phyloP scores from a whole-genome alignment of 257 asterid genomes.

The Nemophila menziesii region DNA sequence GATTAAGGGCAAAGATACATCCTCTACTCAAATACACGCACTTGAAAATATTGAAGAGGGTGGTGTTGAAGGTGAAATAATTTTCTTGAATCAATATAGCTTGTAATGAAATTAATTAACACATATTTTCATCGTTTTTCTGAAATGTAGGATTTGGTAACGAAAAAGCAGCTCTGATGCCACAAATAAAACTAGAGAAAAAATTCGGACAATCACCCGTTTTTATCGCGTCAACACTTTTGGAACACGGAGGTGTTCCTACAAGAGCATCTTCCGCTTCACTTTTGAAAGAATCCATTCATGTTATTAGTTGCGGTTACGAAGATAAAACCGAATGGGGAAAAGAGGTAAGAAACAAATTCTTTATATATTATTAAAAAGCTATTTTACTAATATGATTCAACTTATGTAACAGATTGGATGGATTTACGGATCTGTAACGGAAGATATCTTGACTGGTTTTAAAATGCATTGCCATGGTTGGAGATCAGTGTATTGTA shows the following conservation, averaged over 20 bases:
- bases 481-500: conserved; percentile 94
- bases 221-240: conserved; percentile 75
- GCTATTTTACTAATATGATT: conserved; percentile 1
- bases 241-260: conserved; percentile 84
- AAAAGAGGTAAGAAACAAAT: conserved; percentile 50
- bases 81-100: background rate
- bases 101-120: background rate
- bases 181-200: conserved; percentile 76
- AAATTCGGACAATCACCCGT: conserved; percentile 93
- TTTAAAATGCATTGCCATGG: conserved; percentile 99
- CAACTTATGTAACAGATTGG: conserved; percentile 45
- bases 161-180: conserved; percentile 72
- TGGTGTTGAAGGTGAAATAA: conserved; percentile 69
- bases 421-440: conserved; percentile 95
- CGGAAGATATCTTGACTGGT: conserved; percentile 96
- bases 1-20: conserved; percentile 50
- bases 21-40: conserved; percentile 88
- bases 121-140: background rate
- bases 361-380: background rate
- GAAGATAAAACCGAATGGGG: conserved; percentile 99
- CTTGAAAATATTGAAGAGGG: conserved; percentile 97
- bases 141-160: conserved; percentile 57
- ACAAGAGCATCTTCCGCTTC: conserved; percentile 85
- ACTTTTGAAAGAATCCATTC: conserved; percentile 94
- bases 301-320: conserved; percentile 90